phyloP scores from a whole-genome alignment of 768 basidiomycete genomes.

The Peribolospora kevripleyi region DNA sequence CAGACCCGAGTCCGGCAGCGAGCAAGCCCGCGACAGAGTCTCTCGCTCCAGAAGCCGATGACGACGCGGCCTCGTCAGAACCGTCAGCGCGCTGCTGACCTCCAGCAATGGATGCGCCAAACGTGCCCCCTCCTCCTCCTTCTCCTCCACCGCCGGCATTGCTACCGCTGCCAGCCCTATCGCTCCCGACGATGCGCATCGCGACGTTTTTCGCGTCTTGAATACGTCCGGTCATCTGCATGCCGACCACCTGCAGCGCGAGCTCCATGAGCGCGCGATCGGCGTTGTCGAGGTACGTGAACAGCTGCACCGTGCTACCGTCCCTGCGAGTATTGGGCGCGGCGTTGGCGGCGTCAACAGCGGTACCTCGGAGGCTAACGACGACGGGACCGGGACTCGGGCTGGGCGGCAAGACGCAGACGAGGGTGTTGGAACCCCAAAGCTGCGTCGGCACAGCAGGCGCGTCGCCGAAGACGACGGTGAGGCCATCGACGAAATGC shows the following conservation, averaged over 20 bases:
- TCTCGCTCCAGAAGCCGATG: too few species aligned
- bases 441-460: conserved; percentile 59
- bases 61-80: neutral
- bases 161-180: conserved; percentile 19
- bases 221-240: conserved; percentile 89
- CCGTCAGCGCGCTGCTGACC: neutral
- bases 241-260: conserved; percentile 75
- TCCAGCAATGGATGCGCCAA: neutral
- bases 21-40: neutral
- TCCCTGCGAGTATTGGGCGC: conserved; percentile 19
- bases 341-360: conserved; percentile 17
- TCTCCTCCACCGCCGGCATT: conserved; percentile 25
- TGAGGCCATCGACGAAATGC: conserved; percentile 37
- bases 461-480: conserved; percentile 67
- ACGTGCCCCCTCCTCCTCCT: neutral
- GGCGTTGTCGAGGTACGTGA: conserved; percentile 75
- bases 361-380: conserved; percentile 62
- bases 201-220: conserved; percentile 84
- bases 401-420: conserved; percentile 70
- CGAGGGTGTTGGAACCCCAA: conserved; percentile 80
- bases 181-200: conserved; percentile 58
- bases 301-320: conserved; percentile 33
- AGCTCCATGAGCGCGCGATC: conserved; percentile 89
- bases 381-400: conserved; percentile 58
- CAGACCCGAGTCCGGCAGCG: neutral